A percentile compares a stretch with the other conserved stretches of the same genome.
Evolutionary conservation across 1,284 basidiomycete genomes (phyloP).

Genomic region (Somion occarium): DNA sequence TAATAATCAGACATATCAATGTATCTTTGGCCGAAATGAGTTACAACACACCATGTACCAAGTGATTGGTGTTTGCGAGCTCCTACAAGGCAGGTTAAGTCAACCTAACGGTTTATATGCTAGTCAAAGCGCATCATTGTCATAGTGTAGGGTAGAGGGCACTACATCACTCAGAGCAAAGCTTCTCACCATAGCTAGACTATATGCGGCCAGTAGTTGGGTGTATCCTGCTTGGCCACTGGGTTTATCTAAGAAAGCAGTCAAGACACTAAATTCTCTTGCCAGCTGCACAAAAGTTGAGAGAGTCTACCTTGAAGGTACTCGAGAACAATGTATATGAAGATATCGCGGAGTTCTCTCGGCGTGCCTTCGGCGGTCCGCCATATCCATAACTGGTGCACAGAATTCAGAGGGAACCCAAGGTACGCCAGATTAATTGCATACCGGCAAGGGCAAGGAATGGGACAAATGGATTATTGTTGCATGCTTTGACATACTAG

Average conservation of each 20-base stretch:
- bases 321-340: background rate
- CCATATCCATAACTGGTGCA: background rate
- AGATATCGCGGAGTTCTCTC: background rate
- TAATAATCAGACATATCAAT: background rate
- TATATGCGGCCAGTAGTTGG: background rate
- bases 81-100: background rate
- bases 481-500: background rate
- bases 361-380: conserved; percentile 3
- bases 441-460: background rate
- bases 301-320: background rate
- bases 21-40: background rate
- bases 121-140: background rate
- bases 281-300: background rate
- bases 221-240: background rate
- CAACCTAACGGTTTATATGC: background rate
- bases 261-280: background rate
- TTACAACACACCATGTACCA: background rate
- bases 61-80: background rate
- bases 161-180: too few species aligned
- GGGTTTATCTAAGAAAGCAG: background rate
- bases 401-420: background rate
- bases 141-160: background rate
- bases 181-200: background rate
- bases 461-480: background rate
- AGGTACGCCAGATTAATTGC: background rate